Evolutionary conservation across 2,329 filamentous ascomycete genomes (phyloP).

Genomic region (Ophiosphaerella korrae): DNA sequence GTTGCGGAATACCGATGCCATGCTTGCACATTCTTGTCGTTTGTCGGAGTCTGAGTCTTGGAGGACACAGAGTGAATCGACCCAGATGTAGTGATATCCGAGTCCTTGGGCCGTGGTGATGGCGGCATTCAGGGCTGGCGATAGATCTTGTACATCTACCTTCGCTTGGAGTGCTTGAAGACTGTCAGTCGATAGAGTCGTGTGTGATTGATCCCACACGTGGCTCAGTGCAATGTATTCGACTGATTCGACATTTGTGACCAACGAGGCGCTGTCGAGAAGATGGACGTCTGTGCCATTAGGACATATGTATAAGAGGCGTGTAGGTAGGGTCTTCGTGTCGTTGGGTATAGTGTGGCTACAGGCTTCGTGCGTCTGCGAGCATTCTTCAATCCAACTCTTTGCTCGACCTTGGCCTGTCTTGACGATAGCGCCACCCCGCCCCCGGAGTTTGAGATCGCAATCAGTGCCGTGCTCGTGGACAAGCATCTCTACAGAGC

Average conservation of each 20-base stretch:
- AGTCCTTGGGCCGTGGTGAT: slow-evolving; percentile 31
- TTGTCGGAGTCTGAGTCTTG: slow-evolving; percentile 42
- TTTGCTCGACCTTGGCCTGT: slow-evolving; percentile 20
- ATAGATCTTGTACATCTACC: slow-evolving; percentile 24
- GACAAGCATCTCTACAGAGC: slow-evolving; percentile 30
- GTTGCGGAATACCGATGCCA: slow-evolving; percentile 43
- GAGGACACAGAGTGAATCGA: slow-evolving; percentile 42
- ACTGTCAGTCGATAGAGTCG: slow-evolving; percentile 24
- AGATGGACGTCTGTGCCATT: slow-evolving; percentile 24
- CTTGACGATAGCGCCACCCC: neutral
- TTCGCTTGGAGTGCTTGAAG: slow-evolving; percentile 18
- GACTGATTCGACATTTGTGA: slow-evolving; percentile 3
- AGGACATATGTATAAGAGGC: slow-evolving; percentile 37
- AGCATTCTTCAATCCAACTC: slow-evolving; percentile 38
- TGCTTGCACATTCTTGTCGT: slow-evolving; percentile 34
- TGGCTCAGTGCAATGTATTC: slow-evolving; percentile 40
- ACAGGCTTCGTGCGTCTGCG: slow-evolving; percentile 33
- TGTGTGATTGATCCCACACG: slow-evolving; percentile 27
- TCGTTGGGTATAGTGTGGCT: slow-evolving; percentile 7
- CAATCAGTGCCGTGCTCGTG: slow-evolving; percentile 24
- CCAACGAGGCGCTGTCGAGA: slow-evolving; percentile 27
- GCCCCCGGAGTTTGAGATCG: slow-evolving; percentile 12
- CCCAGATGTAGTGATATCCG: slow-evolving; percentile 42
- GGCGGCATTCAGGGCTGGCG: slow-evolving; percentile 31
- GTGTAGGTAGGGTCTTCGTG: slow-evolving; percentile 33